Percentiles rank a stretch among this genome's conserved stretches.
Conservation (phyloP, 805 yeast genomes). For the Kurtzmaniella fragi region DNA sequence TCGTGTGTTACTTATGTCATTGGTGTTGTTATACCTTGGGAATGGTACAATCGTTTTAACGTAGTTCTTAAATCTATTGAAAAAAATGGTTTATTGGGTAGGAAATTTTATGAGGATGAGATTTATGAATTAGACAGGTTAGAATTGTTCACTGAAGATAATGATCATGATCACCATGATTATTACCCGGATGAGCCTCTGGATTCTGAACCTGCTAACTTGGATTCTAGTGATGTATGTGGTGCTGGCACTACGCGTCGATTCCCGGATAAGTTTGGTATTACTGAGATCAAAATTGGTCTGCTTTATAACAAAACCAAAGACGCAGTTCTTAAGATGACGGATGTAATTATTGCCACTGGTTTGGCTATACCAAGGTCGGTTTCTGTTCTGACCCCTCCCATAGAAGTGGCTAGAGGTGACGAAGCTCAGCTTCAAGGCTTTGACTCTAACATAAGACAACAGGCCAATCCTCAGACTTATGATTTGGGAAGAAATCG, state of each 20-base stretch:
- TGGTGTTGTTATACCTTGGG: constrained; percentile 77
- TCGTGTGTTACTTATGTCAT: constrained; percentile 67
- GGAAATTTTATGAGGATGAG: constrained; percentile 71
- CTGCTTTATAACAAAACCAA: constrained; percentile 17
- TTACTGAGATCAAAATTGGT: background rate
- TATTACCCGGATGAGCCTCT: background rate
- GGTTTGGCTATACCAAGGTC: constrained; percentile 57
- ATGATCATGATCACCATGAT: constrained; percentile 11
- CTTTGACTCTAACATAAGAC: background rate
- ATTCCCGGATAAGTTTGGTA: background rate
- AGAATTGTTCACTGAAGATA: constrained; percentile 36
- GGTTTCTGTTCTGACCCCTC: constrained; percentile 28
- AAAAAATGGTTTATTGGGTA: constrained; percentile 67
- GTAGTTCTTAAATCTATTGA: constrained; percentile 55
- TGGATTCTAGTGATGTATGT: constrained; percentile 17
- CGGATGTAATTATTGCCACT: constrained; percentile 52
- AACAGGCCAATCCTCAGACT: background rate
- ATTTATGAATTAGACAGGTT: constrained; percentile 35
- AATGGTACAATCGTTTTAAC: constrained; percentile 70
- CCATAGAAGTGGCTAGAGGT: constrained; percentile 1
- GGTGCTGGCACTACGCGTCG: background rate
- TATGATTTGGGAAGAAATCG: constrained; percentile 10
- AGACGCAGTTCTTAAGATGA: constrained; percentile 36
- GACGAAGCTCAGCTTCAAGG: background rate
- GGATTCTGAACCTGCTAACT: constrained; percentile 4